Conservation (phyloP, 768 basidiomycete genomes). For the Tremella fuciformis region DNA sequence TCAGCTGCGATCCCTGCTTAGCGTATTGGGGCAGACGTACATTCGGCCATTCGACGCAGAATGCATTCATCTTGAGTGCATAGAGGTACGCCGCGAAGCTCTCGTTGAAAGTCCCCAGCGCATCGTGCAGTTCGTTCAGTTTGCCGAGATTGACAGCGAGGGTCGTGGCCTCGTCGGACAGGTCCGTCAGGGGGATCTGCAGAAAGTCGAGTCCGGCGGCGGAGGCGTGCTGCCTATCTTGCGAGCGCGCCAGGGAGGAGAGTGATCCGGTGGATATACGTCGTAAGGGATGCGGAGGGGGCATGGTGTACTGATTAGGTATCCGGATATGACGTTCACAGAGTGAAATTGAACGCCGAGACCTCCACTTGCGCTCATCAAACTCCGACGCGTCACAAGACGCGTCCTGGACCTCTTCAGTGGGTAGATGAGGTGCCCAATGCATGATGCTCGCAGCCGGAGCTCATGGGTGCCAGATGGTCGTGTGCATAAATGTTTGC, state of each 20-base stretch:
- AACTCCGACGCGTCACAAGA: too few species aligned
- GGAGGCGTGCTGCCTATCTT: conserved; percentile 58
- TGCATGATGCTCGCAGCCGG: too few species aligned
- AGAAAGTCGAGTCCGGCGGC: conserved; percentile 82
- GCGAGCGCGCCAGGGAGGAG: conserved; percentile 75
- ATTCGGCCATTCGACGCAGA: conserved; percentile 91
- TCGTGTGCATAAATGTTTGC: too few species aligned
- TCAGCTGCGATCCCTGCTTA: background rate
- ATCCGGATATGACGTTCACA: too few species aligned
- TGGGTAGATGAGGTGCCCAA: too few species aligned
- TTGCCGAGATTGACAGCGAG: conserved; percentile 72
- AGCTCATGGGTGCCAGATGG: too few species aligned
- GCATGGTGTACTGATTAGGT: conserved; percentile 15
- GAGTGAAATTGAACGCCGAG: too few species aligned
- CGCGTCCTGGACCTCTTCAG: too few species aligned
- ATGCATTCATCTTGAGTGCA: conserved; percentile 88
- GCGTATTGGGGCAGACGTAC: conserved; percentile 51
- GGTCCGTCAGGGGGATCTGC: conserved; percentile 75
- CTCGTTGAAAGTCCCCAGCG: conserved; percentile 84
- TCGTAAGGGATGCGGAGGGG: conserved; percentile 61
- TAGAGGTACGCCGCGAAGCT: conserved; percentile 88
- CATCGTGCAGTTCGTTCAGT: conserved; percentile 68
- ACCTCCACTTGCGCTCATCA: too few species aligned
- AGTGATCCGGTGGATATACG: conserved; percentile 90
- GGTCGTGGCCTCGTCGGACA: conserved; percentile 80